A percentile compares a stretch with the other conserved stretches of the same genome.
Evolutionary conservation across 768 basidiomycete genomes (phyloP).

Genomic region (Trametes cubensis): DNA sequence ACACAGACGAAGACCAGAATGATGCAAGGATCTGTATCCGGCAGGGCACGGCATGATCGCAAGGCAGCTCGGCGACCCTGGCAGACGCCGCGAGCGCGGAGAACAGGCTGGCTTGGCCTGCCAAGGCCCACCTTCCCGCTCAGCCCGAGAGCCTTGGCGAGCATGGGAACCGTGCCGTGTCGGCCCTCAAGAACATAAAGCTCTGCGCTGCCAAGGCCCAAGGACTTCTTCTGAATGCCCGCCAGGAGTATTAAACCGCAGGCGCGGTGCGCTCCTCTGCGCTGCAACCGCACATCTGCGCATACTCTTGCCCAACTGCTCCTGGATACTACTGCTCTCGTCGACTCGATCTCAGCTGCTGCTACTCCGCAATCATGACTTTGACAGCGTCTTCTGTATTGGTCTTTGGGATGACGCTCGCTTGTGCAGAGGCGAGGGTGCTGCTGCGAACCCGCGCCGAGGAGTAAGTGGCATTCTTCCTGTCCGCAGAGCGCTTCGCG

Average conservation of each 20-base stretch:
- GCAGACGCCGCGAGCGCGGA: neutral
- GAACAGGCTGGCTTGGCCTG: conserved; percentile 19
- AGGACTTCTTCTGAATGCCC: conserved; percentile 15
- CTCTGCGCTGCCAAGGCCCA: conserved; percentile 24
- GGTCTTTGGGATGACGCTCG: neutral
- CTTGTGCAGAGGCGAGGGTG: neutral
- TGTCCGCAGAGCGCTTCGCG: neutral
- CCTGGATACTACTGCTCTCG: neutral
- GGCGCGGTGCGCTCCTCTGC: conserved; percentile 4
- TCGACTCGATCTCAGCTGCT: neutral
- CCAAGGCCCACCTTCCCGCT: conserved; percentile 19
- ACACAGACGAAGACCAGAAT: conserved; percentile 5
- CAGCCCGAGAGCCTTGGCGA: conserved; percentile 23
- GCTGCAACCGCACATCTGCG: neutral
- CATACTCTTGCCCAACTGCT: neutral
- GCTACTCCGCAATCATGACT: neutral
- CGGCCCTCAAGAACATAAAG: conserved; percentile 17
- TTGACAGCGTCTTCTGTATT: neutral
- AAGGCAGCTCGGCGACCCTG: conserved; percentile 14
- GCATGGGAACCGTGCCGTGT: conserved; percentile 16
- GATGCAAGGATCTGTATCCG: conserved; percentile 9
- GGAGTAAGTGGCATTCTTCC: neutral
- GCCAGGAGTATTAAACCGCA: conserved; percentile 15
- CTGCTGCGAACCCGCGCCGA: conserved; percentile 7
- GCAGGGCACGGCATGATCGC: conserved; percentile 16